Evolutionary conservation across 1,139 yeast genomes (phyloP).

Genomic region (Candida sp.): DNA sequence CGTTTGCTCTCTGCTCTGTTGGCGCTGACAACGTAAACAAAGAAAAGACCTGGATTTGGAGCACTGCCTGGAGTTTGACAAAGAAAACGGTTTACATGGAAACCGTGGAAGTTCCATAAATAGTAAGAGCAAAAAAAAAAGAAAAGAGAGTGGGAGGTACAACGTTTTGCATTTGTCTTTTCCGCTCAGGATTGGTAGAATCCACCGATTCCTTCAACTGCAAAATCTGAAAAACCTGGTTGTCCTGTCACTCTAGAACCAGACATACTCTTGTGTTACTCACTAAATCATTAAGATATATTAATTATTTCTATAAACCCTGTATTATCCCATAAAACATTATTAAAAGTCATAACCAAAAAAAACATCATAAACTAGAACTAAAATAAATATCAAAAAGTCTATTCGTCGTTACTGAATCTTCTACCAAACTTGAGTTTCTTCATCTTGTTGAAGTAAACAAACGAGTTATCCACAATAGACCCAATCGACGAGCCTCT

Average conservation of each 20-base stretch:
- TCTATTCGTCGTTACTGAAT: conserved; percentile 10
- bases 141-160: neutral
- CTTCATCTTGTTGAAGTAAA: conserved; percentile 14
- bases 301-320: neutral
- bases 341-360: neutral
- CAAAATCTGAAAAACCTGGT: neutral
- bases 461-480: conserved; percentile 12
- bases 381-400: neutral
- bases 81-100: neutral
- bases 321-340: neutral
- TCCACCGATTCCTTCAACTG: neutral
- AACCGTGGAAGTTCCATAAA: neutral
- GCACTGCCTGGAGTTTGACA: neutral
- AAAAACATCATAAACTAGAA: neutral
- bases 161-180: neutral
- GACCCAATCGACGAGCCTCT: conserved; percentile 12
- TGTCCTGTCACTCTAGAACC: no score
- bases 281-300: neutral
- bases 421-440: conserved; percentile 13
- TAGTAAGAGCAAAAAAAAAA: neutral
- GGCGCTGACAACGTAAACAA: neutral
- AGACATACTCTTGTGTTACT: no score
- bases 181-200: no score
- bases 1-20: no score
- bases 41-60: neutral